These are phyloP conservation scores for Fusarium coffeatum DNA, from an alignment of 2,329 filamentous ascomycete genomes.

Conservation along the genomic window DNA sequence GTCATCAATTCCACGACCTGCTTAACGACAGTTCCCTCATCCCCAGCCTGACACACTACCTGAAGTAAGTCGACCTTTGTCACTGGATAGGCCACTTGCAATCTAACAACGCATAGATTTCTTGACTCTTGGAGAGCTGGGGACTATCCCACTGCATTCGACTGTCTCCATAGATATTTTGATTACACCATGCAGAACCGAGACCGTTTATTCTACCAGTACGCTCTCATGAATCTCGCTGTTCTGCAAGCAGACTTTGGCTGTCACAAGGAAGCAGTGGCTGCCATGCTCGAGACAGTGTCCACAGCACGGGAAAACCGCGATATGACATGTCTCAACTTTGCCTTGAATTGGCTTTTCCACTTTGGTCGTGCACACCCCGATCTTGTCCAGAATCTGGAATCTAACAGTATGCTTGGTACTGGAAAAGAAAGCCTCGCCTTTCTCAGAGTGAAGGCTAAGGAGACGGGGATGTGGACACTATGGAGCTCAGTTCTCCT, in stretches of 20 bases:
- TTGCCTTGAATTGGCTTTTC: constrained; percentile 94
- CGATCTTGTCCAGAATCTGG: constrained; percentile 75
- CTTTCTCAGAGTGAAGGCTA: constrained; percentile 87
- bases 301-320: constrained; percentile 94
- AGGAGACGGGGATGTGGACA: constrained; percentile 86
- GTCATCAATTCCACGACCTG: constrained; percentile 75
- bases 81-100: constrained; percentile 15
- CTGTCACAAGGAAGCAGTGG: constrained; percentile 88
- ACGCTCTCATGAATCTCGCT: constrained; percentile 91
- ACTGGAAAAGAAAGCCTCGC: constrained; percentile 83
- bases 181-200: constrained; percentile 93
- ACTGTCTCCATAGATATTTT: constrained; percentile 93
- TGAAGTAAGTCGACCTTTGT: constrained; percentile 61
- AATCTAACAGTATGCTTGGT: constrained; percentile 78
- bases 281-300: constrained; percentile 94
- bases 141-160: constrained; percentile 89
- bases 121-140: constrained; percentile 92
- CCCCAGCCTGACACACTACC: constrained; percentile 80
- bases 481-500: constrained; percentile 85
- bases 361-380: constrained; percentile 92
- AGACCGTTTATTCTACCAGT: constrained; percentile 90
- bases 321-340: constrained; percentile 92
- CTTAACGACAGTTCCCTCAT: constrained; percentile 74
- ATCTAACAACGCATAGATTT: constrained; percentile 65
- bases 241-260: constrained; percentile 96